Evolutionary conservation across 768 basidiomycete genomes (phyloP).

Genomic region (Boletus fagicola): DNA sequence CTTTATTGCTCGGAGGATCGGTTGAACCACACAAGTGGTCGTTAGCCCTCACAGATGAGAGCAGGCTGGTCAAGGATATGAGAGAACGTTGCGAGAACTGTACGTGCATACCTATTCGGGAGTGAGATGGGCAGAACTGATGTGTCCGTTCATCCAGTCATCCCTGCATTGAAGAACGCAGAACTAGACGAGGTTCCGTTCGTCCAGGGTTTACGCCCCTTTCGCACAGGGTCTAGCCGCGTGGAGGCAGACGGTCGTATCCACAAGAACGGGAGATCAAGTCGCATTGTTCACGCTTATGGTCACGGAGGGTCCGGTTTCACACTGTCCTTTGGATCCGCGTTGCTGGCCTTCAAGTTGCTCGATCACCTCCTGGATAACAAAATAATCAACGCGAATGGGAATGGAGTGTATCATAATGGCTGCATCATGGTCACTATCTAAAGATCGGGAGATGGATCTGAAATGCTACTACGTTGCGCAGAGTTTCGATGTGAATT

Average conservation of each 20-base stretch:
- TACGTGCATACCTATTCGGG: neutral
- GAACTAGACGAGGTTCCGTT: neutral
- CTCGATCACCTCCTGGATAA: neutral
- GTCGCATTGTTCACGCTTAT: neutral
- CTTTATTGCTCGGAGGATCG: neutral
- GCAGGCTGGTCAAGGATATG: neutral
- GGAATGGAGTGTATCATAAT: neutral
- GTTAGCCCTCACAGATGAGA: too few relatives aligned
- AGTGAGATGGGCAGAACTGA: neutral
- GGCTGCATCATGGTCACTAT: neutral
- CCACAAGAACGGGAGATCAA: neutral
- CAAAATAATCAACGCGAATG: neutral
- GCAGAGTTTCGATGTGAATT: neutral
- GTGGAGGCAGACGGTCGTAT: neutral
- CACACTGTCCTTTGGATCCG: neutral
- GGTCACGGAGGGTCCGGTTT: neutral
- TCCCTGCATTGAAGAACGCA: neutral
- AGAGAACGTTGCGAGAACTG: neutral
- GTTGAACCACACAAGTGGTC: neutral
- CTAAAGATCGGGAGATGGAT: neutral
- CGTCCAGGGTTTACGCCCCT: neutral
- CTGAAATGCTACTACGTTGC: neutral
- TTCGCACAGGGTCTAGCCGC: neutral
- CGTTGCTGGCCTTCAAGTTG: neutral
- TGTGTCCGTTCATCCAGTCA: neutral